Base-by-base conservation (phyloP, 306 rosid species). In the Glycine tomentella region DNA sequence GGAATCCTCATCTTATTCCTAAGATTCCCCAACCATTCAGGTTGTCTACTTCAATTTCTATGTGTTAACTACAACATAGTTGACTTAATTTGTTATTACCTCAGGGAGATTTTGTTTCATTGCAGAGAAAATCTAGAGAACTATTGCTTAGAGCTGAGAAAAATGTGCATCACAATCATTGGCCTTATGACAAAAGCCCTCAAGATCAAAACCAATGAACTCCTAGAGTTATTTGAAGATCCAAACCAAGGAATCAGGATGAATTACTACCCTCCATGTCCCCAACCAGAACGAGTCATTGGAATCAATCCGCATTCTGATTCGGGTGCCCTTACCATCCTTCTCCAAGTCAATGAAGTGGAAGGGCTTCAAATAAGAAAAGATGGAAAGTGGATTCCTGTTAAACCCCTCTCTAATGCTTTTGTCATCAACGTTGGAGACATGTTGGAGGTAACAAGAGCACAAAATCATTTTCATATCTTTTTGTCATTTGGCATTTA, bases 321-420 rank as follows among this genome's bases (percentile, higher is more conserved):
- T 82, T 5, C 78, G 2, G 77, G 68, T 61, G 77, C 59, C 8
- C 68, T 82, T 76, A 76, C 85, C 3, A 76, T 82, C 49, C 81
- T 82, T 76, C 85, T 76, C 16, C 85, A 82, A 76, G 85, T 40
- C 15, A 82, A 82, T 82, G 85, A 82, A 40, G 12, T 70, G 3
- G 81, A 82, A 40, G 85, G 82, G 51, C 85, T 82, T 33, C 85
- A 82, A 82, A 82, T 82, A n/a, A 82, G 58, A 82, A 82, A 82
- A 48, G 81, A 76, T 69, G 85, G 68, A 69, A 38, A 13, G 15
- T 82, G 81, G 78, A 10, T 76, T 69, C 68, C 82, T 25, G 9
- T 82, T n/a, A 51, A 82, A 38, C 81, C 85, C 5, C 81, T 82
- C 2, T 3, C 85, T 9, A 49, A 82, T 82, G 74, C 85, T 51